phyloP scores from a whole-genome alignment of 2,329 filamentous ascomycete genomes.

The Xylariaceae sp. region DNA sequence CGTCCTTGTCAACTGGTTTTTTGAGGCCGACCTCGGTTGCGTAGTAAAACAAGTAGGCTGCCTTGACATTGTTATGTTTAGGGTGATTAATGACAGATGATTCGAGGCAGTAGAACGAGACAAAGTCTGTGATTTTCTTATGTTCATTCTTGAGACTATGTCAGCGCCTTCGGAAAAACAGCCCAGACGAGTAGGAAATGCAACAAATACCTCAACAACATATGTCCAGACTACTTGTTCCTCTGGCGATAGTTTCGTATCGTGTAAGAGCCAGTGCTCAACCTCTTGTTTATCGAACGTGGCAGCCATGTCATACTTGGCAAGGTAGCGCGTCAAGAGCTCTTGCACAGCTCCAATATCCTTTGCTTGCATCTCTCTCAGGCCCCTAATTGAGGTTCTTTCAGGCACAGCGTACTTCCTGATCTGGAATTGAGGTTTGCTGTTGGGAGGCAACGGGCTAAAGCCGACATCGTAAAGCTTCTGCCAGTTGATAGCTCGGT shows the following conservation, averaged over 20 bases:
- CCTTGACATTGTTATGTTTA: conserved; percentile 75
- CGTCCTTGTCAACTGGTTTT: conserved; percentile 47
- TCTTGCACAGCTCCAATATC: conserved; percentile 74
- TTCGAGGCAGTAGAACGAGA: conserved; percentile 94
- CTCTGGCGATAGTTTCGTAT: conserved; percentile 51
- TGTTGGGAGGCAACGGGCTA: conserved; percentile 77
- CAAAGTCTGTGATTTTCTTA: conserved; percentile 88
- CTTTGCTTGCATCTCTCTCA: conserved; percentile 74
- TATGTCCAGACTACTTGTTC: conserved; percentile 93
- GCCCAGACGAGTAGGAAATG: neutral
- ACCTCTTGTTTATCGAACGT: conserved; percentile 77
- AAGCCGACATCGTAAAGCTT: conserved; percentile 95
- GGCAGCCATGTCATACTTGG: conserved; percentile 78
- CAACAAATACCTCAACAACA: conserved; percentile 67
- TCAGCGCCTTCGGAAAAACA: conserved; percentile 17
- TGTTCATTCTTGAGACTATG: conserved; percentile 46
- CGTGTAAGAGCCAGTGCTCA: conserved; percentile 80
- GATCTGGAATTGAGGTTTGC: conserved; percentile 81
- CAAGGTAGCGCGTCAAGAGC: conserved; percentile 72
- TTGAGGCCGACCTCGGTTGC: conserved; percentile 74
- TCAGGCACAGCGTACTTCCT: conserved; percentile 81
- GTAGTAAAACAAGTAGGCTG: conserved; percentile 97
- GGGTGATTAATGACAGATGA: conserved; percentile 83
- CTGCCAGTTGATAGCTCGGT: conserved; percentile 90
- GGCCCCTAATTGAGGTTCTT: conserved; percentile 65